Evolutionary conservation across 306 rosid species (phyloP).

Genomic region (Mimosa pudica): DNA sequence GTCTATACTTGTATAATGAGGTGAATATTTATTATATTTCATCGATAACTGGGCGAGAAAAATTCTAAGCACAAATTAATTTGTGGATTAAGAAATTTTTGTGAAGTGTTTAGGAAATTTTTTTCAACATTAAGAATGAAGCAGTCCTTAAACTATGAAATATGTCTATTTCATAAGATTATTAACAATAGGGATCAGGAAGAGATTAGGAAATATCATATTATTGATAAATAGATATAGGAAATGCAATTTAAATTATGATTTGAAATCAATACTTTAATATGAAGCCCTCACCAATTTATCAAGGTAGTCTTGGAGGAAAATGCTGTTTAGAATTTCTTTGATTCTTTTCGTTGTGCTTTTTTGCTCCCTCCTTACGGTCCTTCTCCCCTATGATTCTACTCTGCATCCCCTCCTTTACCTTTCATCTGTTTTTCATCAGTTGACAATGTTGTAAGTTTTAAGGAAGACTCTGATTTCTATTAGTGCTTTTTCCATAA

Average conservation of each 20-base stretch:
- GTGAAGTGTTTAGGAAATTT: constrained; percentile 15
- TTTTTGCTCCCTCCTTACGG: background rate
- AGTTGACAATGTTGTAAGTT: background rate
- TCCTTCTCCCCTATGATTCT: background rate
- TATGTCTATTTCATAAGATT: constrained; percentile 1
- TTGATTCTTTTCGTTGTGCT: no score
- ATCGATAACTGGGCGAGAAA: constrained; percentile 7
- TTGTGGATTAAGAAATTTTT: constrained; percentile 10
- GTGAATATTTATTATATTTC: constrained; percentile 57
- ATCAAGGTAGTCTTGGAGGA: no score
- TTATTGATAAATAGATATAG: background rate
- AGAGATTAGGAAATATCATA: background rate
- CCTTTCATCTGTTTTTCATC: background rate
- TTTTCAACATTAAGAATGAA: constrained; percentile 6
- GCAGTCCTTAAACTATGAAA: background rate
- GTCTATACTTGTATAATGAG: constrained; percentile 97
- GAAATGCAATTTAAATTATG: background rate
- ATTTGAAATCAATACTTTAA: background rate
- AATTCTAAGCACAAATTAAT: constrained; percentile 10
- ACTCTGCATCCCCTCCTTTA: background rate
- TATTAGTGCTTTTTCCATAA: constrained; percentile 16
- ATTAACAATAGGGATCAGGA: background rate
- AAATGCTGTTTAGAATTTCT: no score
- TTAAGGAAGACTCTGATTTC: constrained; percentile 10
- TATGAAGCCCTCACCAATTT: background rate